Percentiles rank a stretch among this genome's conserved stretches.
Conservation (phyloP, 2,329 filamentous ascomycete species). For the Penicillium olsonii region DNA sequence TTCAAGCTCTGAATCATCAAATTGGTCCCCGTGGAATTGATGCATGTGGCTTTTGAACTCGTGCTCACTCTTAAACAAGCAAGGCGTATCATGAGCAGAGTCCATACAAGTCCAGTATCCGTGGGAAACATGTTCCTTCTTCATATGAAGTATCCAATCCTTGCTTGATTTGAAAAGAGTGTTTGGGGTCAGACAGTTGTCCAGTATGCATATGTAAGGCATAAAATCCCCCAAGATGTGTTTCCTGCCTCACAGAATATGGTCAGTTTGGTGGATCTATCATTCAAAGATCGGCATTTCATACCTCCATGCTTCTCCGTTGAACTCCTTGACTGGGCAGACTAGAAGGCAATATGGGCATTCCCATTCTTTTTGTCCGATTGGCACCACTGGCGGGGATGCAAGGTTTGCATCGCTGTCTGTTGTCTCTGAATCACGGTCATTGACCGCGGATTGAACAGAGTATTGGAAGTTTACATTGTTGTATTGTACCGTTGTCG, state of each 20-base stretch:
- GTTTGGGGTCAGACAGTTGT: not conserved
- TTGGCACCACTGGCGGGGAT: not conserved
- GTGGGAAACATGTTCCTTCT: not conserved
- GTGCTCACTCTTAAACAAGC: not conserved
- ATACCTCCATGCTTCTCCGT: not conserved
- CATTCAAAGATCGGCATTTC: not conserved
- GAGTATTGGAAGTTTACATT: not conserved
- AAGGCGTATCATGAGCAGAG: not conserved
- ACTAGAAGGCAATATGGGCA: not conserved
- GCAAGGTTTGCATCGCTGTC: not conserved
- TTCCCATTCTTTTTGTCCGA: not conserved
- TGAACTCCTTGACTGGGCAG: not conserved
- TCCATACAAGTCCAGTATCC: not conserved
- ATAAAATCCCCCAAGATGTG: not conserved
- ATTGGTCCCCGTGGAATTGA: not conserved
- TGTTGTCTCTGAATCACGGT: not conserved
- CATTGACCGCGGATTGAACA: not conserved
- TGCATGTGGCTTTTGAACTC: not conserved
- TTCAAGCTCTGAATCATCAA: not conserved
- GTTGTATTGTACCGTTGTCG: not conserved
- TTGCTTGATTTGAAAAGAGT: not conserved
- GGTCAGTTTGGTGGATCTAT: not conserved
- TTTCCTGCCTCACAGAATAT: not conserved
- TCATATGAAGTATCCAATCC: not conserved
- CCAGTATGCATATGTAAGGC: not conserved